Base-by-base conservation (phyloP, 73 alveolate species). In the Paramecium sonneborni region DNA sequence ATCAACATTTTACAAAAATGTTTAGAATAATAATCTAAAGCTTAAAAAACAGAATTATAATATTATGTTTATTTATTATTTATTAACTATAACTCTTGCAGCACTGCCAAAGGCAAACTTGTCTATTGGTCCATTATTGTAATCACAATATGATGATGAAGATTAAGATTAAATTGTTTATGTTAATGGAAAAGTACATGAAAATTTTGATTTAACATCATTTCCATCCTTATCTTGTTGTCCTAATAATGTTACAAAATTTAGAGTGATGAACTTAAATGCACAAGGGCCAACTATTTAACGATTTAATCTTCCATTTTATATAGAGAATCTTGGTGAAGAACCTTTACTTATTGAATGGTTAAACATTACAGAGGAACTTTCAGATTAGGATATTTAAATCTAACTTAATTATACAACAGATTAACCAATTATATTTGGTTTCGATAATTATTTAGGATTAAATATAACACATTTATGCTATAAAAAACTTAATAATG, bases 141-240 rank as follows among this genome's bases (percentile, higher is more conserved):
- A 34, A 15, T 28, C 57, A 28, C 7, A 1, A 0, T 3, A 32
- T 4, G 69, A 39, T 43, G 48, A 21, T 79, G 90, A 79, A 18
- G 55, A 79, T 46, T 30, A 5, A 12, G 69, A 39, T 15, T 24
- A 79, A 34, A 44, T 79, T 4, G 90, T 46, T 41, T 79, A 43
- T 79, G 76, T 30, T 23, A 24, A 79, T 43, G 6, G 8, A 7
- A 43, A 20, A 39, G 69, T 79, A 20, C 3, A 8, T 11, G 74
- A 43, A 30, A 39, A 24, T 41, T 79, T 79, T 79, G 74, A 79
- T 23, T 30, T 14, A 41, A 44, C 46, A 8, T 32, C 69, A 37
- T 79, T 30, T 46, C 90, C 90, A 79, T 43, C 55, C 55, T 41
- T 79, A 44, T 79, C 90, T 38, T 79, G 90, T 44, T 32, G 44